These are phyloP conservation scores for Exsudoporus floridanus DNA, from an alignment of 1,284 basidiomycete species.

Conservation along the genomic window DNA sequence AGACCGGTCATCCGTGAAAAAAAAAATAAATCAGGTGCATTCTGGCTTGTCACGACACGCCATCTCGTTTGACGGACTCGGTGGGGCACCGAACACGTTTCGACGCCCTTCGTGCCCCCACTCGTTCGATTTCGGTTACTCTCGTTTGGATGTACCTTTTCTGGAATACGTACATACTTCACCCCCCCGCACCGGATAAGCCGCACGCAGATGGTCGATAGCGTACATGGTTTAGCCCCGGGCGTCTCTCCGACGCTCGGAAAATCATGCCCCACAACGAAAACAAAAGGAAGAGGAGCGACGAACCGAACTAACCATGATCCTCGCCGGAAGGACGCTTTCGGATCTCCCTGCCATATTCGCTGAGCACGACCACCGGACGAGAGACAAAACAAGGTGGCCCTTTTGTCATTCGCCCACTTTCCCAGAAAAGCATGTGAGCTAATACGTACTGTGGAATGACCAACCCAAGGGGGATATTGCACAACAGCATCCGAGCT, in stretches of 20 bases:
- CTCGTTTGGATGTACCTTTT: no score
- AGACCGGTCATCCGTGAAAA: no score
- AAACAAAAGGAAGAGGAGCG: background rate
- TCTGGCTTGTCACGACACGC: background rate
- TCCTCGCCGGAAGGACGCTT: no score
- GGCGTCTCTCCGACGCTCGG: background rate
- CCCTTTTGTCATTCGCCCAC: background rate
- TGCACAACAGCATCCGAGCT: no score
- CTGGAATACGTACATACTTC: background rate
- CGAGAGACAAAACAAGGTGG: background rate
- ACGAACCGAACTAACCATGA: no score
- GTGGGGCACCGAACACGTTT: background rate
- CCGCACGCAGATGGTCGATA: background rate
- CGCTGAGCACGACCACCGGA: no score
- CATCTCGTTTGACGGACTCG: background rate
- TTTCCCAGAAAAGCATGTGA: background rate
- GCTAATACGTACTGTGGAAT: constrained; percentile 7
- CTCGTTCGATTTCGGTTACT: background rate
- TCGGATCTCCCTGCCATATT: background rate
- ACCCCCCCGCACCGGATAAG: background rate
- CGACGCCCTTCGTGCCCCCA: background rate
- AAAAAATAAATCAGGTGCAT: no score
- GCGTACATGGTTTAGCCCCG: background rate
- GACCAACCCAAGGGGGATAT: background rate
- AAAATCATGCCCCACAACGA: background rate